phyloP scores from a whole-genome alignment of 352 stramenopile genomes.

The Pythium angustatum region DNA sequence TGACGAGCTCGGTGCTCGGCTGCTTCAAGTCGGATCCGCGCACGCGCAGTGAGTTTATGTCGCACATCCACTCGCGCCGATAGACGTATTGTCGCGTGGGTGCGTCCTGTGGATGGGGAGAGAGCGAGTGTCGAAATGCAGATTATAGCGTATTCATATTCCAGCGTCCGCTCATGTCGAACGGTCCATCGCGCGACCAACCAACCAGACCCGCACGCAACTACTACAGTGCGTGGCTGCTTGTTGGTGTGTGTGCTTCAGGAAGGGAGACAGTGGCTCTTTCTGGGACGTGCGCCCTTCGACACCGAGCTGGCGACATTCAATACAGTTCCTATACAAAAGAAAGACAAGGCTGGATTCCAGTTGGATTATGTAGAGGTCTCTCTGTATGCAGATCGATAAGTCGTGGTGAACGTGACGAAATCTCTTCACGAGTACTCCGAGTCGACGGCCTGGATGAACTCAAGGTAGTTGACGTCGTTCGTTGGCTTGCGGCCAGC shows the following conservation, averaged over 20 bases:
- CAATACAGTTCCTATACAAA: neutral
- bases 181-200: constrained; percentile 26
- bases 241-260: constrained; percentile 17
- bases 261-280: neutral
- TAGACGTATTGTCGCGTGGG: no score
- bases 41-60: constrained; percentile 88
- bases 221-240: constrained; percentile 3
- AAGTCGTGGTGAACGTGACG: neutral
- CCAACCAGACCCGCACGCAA: constrained; percentile 21
- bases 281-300: constrained; percentile 25
- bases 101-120: no score
- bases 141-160: no score
- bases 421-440: constrained; percentile 48
- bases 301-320: neutral
- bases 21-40: constrained; percentile 96
- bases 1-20: constrained; percentile 96
- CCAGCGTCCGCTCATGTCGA: constrained; percentile 10
- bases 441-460: constrained; percentile 75
- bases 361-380: no score
- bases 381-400: no score
- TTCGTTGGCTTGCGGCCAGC: constrained; percentile 53
- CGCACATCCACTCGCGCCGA: constrained; percentile 74
- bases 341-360: neutral
- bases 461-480: constrained; percentile 80
- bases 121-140: no score